Percentiles rank a stretch among this genome's conserved stretches.
These are phyloP conservation scores for Arthroderma sp. DNA, from an alignment of 2,329 filamentous ascomycete species.

Conservation along the genomic window DNA sequence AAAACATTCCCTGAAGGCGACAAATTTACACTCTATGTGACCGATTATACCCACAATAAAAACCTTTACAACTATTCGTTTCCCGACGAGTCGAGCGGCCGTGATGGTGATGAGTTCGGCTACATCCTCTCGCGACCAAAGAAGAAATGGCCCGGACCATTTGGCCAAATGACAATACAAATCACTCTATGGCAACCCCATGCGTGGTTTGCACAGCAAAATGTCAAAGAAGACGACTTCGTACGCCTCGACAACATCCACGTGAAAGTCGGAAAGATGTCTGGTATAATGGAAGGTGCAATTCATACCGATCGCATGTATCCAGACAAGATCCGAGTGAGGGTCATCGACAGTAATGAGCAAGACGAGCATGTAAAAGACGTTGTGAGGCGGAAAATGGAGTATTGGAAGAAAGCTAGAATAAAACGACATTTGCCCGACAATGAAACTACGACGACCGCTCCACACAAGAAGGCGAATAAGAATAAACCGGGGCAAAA, in stretches of 20 bases:
- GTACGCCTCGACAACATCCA: constrained; percentile 60
- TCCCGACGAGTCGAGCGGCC: constrained; percentile 21
- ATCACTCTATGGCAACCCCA: constrained; percentile 61
- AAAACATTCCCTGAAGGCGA: constrained; percentile 37
- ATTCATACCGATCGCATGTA: constrained; percentile 48
- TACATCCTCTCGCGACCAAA: constrained; percentile 32
- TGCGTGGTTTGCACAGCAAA: constrained; percentile 41
- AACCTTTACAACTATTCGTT: constrained; percentile 45
- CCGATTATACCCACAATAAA: constrained; percentile 67
- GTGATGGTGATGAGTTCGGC: constrained; percentile 43
- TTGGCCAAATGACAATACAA: constrained; percentile 56
- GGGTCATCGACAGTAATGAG: constrained; percentile 36
- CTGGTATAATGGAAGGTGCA: constrained; percentile 53
- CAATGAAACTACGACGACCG: background rate
- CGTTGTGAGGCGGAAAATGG: constrained; percentile 49
- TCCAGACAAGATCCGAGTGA: constrained; percentile 46
- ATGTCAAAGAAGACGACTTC: constrained; percentile 48
- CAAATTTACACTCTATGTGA: constrained; percentile 54
- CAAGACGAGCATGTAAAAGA: constrained; percentile 35
- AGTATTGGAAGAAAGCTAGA: constrained; percentile 45
- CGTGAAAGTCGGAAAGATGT: constrained; percentile 44
- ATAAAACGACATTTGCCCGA: constrained; percentile 3
- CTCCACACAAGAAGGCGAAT: constrained; percentile 17
- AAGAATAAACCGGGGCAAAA: constrained; percentile 16
- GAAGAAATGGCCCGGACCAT: constrained; percentile 56